Evolutionary conservation across 2,329 filamentous ascomycete species (phyloP).

Genomic region (Metarhizium album): DNA sequence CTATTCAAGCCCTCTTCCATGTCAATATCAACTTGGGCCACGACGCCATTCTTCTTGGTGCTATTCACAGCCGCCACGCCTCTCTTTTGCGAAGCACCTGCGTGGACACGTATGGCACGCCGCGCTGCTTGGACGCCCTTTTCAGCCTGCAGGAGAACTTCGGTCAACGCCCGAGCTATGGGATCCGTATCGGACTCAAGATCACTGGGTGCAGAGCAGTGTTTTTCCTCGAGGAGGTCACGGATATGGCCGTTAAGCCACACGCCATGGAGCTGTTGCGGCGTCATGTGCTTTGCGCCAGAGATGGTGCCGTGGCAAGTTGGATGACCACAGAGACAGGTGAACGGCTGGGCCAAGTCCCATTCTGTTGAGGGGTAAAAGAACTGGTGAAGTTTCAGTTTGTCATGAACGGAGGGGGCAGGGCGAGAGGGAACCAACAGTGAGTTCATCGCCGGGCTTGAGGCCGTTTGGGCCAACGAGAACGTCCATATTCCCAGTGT

Average conservation of each 20-base stretch:
- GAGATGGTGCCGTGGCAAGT: constrained; percentile 51
- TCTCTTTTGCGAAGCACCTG: constrained; percentile 6
- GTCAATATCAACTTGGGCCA: neutral
- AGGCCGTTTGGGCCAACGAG: constrained; percentile 48
- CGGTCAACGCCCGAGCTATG: constrained; percentile 30
- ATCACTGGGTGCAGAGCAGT: constrained; percentile 4
- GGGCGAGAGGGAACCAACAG: constrained; percentile 24
- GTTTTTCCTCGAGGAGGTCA: constrained; percentile 37
- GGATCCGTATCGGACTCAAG: constrained; percentile 24
- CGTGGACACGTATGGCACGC: constrained; percentile 30
- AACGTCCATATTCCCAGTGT: constrained; percentile 45
- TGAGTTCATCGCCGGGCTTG: constrained; percentile 45
- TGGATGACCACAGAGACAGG: constrained; percentile 48
- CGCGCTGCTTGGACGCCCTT: constrained; percentile 35
- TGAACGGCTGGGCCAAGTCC: constrained; percentile 62
- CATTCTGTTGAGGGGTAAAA: constrained; percentile 71
- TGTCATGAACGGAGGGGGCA: too few species aligned
- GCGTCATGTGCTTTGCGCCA: constrained; percentile 51
- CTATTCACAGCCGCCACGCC: constrained; percentile 10
- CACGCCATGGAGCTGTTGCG: constrained; percentile 41
- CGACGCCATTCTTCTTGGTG: constrained; percentile 7
- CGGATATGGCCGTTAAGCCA: constrained; percentile 55
- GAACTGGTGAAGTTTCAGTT: constrained; percentile 32
- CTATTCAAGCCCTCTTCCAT: constrained; percentile 16
- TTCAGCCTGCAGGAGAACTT: constrained; percentile 34